A percentile compares a stretch with the other conserved stretches of the same genome.
Evolutionary conservation across 108 stramenopile species (phyloP).

Genomic region (Chaetoceros tenuissimus): DNA sequence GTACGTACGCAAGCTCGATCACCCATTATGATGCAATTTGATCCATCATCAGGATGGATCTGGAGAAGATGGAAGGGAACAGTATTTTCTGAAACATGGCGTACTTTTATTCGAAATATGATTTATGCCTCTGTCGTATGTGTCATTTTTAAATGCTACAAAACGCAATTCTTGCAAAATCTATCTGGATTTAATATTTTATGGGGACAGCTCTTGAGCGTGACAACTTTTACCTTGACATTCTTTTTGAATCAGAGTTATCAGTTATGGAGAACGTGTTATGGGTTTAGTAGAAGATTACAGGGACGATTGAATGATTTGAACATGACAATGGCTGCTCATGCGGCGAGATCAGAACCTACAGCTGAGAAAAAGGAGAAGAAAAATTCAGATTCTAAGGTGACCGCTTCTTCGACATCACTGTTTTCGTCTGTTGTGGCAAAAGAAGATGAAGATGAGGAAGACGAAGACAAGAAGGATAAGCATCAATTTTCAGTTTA

Average conservation of each 20-base stretch:
- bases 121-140: slow-evolving; percentile 41
- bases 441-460: slow-evolving; percentile 16
- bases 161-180: slow-evolving; percentile 10
- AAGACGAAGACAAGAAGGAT: too few relatives aligned
- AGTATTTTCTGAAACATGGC: slow-evolving; percentile 81
- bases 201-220: slow-evolving; percentile 75
- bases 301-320: slow-evolving; percentile 88
- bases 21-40: slow-evolving; percentile 85
- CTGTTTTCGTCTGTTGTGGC: slow-evolving; percentile 31
- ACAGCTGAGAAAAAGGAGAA: neutral
- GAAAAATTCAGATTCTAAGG: neutral
- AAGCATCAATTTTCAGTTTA: slow-evolving; percentile 47
- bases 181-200: slow-evolving; percentile 63
- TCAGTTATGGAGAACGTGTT: slow-evolving; percentile 82
- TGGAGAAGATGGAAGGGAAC: slow-evolving; percentile 88
- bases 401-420: neutral
- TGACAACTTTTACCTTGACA: slow-evolving; percentile 84
- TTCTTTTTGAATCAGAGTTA: slow-evolving; percentile 90
- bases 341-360: slow-evolving; percentile 41
- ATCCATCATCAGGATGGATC: slow-evolving; percentile 66
- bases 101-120: slow-evolving; percentile 59
- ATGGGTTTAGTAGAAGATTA: slow-evolving; percentile 59
- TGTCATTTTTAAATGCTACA: slow-evolving; percentile 17
- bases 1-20: slow-evolving; percentile 61
- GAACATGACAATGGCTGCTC: slow-evolving; percentile 74